Base-by-base conservation (phyloP, 2,329 filamentous ascomycete genomes). In the Incumbomyces delicatus region DNA sequence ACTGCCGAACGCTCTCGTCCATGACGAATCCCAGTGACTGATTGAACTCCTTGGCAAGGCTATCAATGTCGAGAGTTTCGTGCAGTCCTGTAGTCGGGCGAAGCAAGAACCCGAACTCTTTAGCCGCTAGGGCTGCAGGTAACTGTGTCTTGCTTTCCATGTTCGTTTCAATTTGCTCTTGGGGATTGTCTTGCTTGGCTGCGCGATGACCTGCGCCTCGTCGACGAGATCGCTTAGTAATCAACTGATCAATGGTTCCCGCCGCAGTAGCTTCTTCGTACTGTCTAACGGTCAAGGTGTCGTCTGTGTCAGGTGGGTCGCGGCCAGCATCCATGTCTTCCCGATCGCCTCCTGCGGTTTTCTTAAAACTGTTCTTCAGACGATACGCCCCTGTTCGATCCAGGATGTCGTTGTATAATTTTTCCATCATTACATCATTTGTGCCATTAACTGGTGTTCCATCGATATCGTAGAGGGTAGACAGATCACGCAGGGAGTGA, bases 331-430 rank as follows among this genome's bases (percentile, higher is more conserved):
- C 78, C 46, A 98, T 85, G 48, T 94, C 67, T 47, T 85, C 83
- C 54, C 81, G 81, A 57, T 95, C 86, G 12, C 90, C 92, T 60
- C 89, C 81, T 13, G 94, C 80, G 17, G 84, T 81, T 53, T 84
- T 80, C 6, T 78, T 74, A 6, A 80, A 74, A 30, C 79, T 74
- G 18, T 79, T 69, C 62, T 89, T 90, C 61, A 87, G 85, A 58
- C 94, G 89, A 69, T 87, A 96, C 54, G 85, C 80, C 61, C 89
- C 92, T 36, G 92, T 87, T 44, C 92, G 81, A 60, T 96, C 90
- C 17, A 96, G 74, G 38, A 94, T 86, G 62, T 96, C 88, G 56
- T 96, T 95, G 71, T 94, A 96, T 1, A 98, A 75, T 54, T 85
- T 87, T 62, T 96, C 90, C 29, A 92, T 87, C 58, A 89, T 76